phyloP scores from a whole-genome alignment of 768 basidiomycete genomes.

The Exidia glandulosa region DNA sequence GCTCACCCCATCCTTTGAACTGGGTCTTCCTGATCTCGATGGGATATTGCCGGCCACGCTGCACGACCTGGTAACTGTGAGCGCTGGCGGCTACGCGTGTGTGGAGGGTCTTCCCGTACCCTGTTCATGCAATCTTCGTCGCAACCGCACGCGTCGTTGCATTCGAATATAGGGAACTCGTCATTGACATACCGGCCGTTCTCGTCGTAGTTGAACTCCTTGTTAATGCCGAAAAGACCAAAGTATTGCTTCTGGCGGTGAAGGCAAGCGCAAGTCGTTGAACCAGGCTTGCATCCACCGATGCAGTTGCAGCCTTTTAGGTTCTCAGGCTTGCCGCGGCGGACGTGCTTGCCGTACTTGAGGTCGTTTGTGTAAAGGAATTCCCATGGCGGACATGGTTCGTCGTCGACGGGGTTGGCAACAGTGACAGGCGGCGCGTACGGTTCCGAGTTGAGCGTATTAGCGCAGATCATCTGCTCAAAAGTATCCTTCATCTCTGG shows the following conservation, averaged over 20 bases:
- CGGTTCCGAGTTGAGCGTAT: constrained; percentile 56
- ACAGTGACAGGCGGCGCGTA: constrained; percentile 58
- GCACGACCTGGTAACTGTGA: constrained; percentile 51
- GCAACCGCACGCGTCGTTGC: constrained; percentile 73
- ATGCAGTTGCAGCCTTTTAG: constrained; percentile 64
- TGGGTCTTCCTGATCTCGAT: constrained; percentile 60
- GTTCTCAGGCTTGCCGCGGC: constrained; percentile 45
- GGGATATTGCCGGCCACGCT: constrained; percentile 56
- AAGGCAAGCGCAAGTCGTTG: constrained; percentile 62
- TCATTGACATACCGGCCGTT: constrained; percentile 34
- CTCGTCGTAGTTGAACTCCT: constrained; percentile 59
- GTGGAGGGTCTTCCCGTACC: constrained; percentile 32
- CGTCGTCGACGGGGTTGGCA: constrained; percentile 54
- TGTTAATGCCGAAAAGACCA: constrained; percentile 15
- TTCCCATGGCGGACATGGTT: constrained; percentile 70
- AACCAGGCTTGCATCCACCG: constrained; percentile 64
- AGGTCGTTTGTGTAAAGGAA: constrained; percentile 80
- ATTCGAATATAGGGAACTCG: constrained; percentile 70
- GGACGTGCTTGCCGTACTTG: constrained; percentile 61
- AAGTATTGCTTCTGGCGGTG: constrained; percentile 39
- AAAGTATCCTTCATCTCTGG: constrained; percentile 39
- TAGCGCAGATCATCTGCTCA: constrained; percentile 52
- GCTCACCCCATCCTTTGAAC: constrained; percentile 78
- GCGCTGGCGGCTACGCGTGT: background rate
- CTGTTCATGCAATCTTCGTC: constrained; percentile 73